Evolutionary conservation across 1,284 basidiomycete species (phyloP).

Genomic region (Baeospora myosura): DNA sequence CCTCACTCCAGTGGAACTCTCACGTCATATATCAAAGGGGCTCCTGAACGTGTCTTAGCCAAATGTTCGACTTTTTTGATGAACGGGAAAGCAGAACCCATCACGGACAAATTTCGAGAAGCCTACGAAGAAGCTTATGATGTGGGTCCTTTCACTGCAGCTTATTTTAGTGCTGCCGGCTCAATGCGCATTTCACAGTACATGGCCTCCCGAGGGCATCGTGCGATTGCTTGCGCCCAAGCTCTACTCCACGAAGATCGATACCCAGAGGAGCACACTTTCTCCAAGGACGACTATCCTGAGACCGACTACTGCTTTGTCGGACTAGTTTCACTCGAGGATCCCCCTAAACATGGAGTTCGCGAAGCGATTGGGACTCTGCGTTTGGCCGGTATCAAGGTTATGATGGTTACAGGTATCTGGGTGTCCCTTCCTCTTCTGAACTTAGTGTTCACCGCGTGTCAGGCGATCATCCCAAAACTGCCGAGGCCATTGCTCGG

Average conservation of each 20-base stretch:
- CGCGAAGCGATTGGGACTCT: slow-evolving; percentile 64
- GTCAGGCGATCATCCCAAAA: slow-evolving; percentile 51
- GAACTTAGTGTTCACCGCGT: neutral
- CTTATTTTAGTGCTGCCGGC: neutral
- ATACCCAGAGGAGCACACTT: slow-evolving; percentile 40
- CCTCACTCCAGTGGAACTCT: slow-evolving; percentile 39
- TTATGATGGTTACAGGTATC: slow-evolving; percentile 65
- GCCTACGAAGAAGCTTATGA: slow-evolving; percentile 56
- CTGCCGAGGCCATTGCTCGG: slow-evolving; percentile 61
- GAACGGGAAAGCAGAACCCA: slow-evolving; percentile 38
- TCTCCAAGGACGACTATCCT: slow-evolving; percentile 55
- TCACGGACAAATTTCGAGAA: slow-evolving; percentile 48
- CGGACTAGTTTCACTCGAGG: slow-evolving; percentile 58
- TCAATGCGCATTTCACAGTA: slow-evolving; percentile 33
- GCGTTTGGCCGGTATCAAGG: slow-evolving; percentile 61
- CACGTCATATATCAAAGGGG: slow-evolving; percentile 57
- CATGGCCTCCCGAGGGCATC: slow-evolving; percentile 66
- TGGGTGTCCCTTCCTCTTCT: slow-evolving; percentile 1
- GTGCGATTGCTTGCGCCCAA: slow-evolving; percentile 65
- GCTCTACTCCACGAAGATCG: slow-evolving; percentile 39
- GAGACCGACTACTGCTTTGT: slow-evolving; percentile 52
- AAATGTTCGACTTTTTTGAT: slow-evolving; percentile 56
- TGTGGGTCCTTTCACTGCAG: slow-evolving; percentile 32
- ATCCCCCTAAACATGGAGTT: slow-evolving; percentile 65
- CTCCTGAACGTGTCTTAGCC: slow-evolving; percentile 58